Percentiles rank a stretch among this genome's conserved stretches.
Evolutionary conservation across 1,284 basidiomycete genomes (phyloP).

Genomic region (Tremellales sp.): DNA sequence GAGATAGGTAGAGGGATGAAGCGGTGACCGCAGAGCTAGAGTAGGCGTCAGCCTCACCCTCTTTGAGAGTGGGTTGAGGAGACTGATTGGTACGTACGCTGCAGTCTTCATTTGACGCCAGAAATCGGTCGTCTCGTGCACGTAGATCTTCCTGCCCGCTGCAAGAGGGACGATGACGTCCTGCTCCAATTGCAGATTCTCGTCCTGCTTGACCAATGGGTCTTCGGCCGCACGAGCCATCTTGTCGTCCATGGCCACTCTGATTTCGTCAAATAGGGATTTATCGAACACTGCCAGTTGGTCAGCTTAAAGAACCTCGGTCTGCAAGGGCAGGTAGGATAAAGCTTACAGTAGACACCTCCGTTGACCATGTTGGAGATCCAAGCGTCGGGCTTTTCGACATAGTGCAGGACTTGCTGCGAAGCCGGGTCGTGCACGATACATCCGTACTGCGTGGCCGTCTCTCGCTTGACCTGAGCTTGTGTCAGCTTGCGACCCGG

Average conservation of each 20-base stretch:
- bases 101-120: slow-evolving; percentile 56
- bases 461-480: slow-evolving; percentile 49
- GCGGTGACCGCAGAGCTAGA: slow-evolving; percentile 52
- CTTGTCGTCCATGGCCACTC: slow-evolving; percentile 52
- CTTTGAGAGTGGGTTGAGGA: neutral
- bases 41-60: slow-evolving; percentile 4
- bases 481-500: neutral
- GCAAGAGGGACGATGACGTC: slow-evolving; percentile 54
- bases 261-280: slow-evolving; percentile 54
- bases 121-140: slow-evolving; percentile 51
- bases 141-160: slow-evolving; percentile 51
- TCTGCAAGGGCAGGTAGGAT: neutral
- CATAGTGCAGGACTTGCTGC: slow-evolving; percentile 49
- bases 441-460: slow-evolving; percentile 52
- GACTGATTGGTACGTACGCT: slow-evolving; percentile 47
- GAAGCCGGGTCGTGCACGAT: slow-evolving; percentile 51
- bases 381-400: slow-evolving; percentile 54
- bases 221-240: slow-evolving; percentile 47
- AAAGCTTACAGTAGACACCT: slow-evolving; percentile 45
- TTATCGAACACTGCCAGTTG: slow-evolving; percentile 50
- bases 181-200: slow-evolving; percentile 53
- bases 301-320: no score
- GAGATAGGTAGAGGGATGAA: slow-evolving; percentile 49
- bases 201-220: slow-evolving; percentile 49
- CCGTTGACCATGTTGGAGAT: slow-evolving; percentile 53